A percentile compares a stretch with the other conserved stretches of the same genome.
These are phyloP conservation scores for Aspergillus sp. DNA, from an alignment of 2,329 filamentous ascomycete species.

Conservation along the genomic window DNA sequence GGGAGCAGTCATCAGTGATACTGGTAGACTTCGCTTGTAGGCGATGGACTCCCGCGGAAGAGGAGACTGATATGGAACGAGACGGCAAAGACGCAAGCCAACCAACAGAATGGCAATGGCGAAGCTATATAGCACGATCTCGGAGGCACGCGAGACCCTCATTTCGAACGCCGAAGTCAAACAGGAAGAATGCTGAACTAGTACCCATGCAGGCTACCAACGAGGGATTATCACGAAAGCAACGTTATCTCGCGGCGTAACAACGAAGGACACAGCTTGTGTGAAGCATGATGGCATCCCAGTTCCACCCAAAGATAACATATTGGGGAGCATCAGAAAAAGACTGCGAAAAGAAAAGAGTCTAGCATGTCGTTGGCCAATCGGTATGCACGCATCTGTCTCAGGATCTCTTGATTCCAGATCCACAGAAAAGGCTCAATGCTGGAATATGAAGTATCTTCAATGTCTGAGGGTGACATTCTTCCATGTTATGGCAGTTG, in stretches of 20 bases:
- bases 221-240: no score
- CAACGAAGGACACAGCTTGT: not conserved
- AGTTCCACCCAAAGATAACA: not conserved
- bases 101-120: conserved; percentile 5
- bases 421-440: not conserved
- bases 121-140: conserved; percentile 3
- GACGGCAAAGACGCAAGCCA: conserved; percentile 5
- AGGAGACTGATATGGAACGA: conserved; percentile 7
- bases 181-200: not conserved
- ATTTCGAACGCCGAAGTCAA: not conserved
- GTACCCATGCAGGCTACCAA: no score
- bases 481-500: not conserved
- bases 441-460: not conserved
- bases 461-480: not conserved
- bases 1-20: conserved; percentile 12
- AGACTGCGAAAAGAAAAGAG: not conserved
- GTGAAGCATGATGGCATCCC: not conserved
- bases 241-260: no score
- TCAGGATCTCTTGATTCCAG: not conserved
- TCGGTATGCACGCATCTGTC: not conserved
- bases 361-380: not conserved
- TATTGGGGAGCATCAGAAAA: not conserved
- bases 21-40: conserved; percentile 12
- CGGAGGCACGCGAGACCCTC: not conserved
- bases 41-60: conserved; percentile 1